phyloP scores from a whole-genome alignment of 1,139 yeast species.

The Suhomyces wounanorum region DNA sequence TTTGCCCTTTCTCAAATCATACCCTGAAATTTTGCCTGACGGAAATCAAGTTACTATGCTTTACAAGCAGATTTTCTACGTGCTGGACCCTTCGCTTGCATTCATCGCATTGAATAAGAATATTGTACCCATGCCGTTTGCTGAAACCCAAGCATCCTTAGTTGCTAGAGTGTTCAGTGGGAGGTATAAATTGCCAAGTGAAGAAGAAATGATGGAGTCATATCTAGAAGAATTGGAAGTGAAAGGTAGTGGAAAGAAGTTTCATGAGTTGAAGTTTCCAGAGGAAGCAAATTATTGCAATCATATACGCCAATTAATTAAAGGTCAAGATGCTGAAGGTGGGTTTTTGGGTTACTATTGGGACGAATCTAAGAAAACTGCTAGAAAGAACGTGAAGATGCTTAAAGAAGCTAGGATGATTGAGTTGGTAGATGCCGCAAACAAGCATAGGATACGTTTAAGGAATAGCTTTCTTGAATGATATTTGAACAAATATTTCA shows the following conservation, averaged over 20 bases:
- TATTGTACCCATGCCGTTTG: constrained; percentile 49
- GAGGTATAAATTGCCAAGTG: constrained; percentile 36
- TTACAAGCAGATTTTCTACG: constrained; percentile 47
- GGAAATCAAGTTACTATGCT: constrained; percentile 37
- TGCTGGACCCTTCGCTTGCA: constrained; percentile 46
- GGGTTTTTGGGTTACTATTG: constrained; percentile 32
- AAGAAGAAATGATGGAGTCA: constrained; percentile 30
- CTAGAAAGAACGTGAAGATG: constrained; percentile 21
- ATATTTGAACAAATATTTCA: no score
- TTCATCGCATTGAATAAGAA: constrained; percentile 41
- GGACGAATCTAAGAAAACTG: constrained; percentile 23
- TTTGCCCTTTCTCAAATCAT: constrained; percentile 42
- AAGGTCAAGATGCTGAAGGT: constrained; percentile 16
- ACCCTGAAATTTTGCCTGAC: constrained; percentile 29
- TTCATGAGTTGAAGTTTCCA: constrained; percentile 34
- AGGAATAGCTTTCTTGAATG: not conserved
- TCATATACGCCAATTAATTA: constrained; percentile 25
- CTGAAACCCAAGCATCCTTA: constrained; percentile 50
- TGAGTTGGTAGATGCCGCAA: constrained; percentile 3
- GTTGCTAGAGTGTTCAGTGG: constrained; percentile 47
- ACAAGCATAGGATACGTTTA: not conserved
- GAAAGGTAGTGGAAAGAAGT: constrained; percentile 27
- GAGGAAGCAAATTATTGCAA: constrained; percentile 34
- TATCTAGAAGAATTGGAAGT: constrained; percentile 22
- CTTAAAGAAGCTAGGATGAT: constrained; percentile 23